Conservation (phyloP, 768 basidiomycete genomes). For the Mycena chlorophos region DNA sequence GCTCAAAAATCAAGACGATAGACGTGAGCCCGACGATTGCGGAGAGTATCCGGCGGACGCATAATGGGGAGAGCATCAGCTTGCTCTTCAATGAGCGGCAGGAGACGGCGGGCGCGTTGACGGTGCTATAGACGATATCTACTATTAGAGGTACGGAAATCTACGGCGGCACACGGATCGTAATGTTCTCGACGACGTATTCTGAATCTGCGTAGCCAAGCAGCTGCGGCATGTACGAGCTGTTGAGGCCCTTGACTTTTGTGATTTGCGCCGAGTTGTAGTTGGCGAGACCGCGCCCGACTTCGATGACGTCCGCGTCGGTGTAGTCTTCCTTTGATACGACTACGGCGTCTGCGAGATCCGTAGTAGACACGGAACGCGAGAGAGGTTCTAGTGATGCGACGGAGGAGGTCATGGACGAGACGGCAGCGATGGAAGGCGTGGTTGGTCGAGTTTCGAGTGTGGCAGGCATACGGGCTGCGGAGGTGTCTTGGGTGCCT, state of each 20-base stretch:
- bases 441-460: slow-evolving; percentile 57
- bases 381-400: slow-evolving; percentile 47
- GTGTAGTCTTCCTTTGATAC: slow-evolving; percentile 36
- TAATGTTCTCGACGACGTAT: slow-evolving; percentile 95
- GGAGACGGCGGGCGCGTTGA: slow-evolving; percentile 47
- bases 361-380: slow-evolving; percentile 37
- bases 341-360: slow-evolving; percentile 20
- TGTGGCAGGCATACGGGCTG: slow-evolving; percentile 39
- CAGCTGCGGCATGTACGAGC: slow-evolving; percentile 75
- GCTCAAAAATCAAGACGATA: slow-evolving; percentile 81
- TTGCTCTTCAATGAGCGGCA: slow-evolving; percentile 85
- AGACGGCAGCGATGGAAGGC: slow-evolving; percentile 45
- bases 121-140: slow-evolving; percentile 32
- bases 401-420: slow-evolving; percentile 47
- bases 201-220: slow-evolving; percentile 96
- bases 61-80: slow-evolving; percentile 92
- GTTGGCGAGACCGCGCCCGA: slow-evolving; percentile 92
- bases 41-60: slow-evolving; percentile 92
- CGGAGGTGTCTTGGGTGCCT: slow-evolving; percentile 32
- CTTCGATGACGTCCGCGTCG: slow-evolving; percentile 76
- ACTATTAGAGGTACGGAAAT: not conserved
- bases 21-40: slow-evolving; percentile 92
- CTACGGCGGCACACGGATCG: slow-evolving; percentile 64
- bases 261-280: slow-evolving; percentile 93
- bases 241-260: slow-evolving; percentile 86